phyloP scores from a whole-genome alignment of 768 basidiomycete genomes.

The Mycena venus region DNA sequence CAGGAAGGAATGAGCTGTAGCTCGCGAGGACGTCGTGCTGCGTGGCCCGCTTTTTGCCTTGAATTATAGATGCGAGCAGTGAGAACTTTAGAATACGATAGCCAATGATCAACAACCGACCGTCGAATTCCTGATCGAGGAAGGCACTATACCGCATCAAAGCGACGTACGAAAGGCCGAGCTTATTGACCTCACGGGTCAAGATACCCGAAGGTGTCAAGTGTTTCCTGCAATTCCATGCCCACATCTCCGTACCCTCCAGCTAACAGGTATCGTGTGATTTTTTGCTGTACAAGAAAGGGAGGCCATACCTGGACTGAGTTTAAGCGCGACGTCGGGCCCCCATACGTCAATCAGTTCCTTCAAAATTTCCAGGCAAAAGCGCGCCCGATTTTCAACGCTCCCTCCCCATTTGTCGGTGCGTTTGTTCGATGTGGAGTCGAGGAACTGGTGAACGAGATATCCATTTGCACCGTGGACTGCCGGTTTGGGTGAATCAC shows the following conservation, averaged over 20 bases:
- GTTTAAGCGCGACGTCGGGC: constrained; percentile 45
- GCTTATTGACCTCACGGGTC: constrained; percentile 28
- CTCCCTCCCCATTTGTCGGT: constrained; percentile 56
- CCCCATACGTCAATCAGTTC: constrained; percentile 48
- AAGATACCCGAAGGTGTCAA: constrained; percentile 37
- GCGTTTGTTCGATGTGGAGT: constrained; percentile 47
- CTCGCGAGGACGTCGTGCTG: constrained; percentile 54
- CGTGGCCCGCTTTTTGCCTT: constrained; percentile 52
- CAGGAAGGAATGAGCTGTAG: constrained; percentile 50
- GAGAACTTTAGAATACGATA: not conserved
- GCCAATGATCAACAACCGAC: no score
- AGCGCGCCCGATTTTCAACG: constrained; percentile 54
- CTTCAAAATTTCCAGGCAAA: constrained; percentile 50
- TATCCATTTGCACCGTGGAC: constrained; percentile 45
- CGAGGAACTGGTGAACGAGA: constrained; percentile 51
- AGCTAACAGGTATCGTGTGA: no score
- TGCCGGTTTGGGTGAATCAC: not conserved
- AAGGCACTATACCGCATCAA: constrained; percentile 42
- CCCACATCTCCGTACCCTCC: constrained; percentile 19
- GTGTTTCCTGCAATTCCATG: constrained; percentile 38
- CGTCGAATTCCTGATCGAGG: constrained; percentile 46
- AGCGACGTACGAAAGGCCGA: constrained; percentile 44
- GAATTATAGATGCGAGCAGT: not conserved
- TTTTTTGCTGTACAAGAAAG: no score
- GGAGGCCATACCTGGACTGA: constrained; percentile 44